Base-by-base conservation (phyloP, 2,329 filamentous ascomycete genomes). In the Cercospora zeina region DNA sequence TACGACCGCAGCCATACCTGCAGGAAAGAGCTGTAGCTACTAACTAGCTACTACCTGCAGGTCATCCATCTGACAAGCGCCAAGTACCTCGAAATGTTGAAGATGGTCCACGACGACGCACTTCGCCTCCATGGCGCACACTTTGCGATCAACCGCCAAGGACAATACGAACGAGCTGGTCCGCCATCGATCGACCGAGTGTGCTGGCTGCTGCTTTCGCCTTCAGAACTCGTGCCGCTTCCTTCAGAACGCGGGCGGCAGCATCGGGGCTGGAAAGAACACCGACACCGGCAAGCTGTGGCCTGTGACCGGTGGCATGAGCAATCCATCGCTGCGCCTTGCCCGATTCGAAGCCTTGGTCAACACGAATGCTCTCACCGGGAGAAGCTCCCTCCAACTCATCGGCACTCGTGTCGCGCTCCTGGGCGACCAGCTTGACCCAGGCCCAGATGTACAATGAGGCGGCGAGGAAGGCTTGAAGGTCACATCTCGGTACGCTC, bases 91-190 rank as follows among this genome's bases (percentile, higher is more conserved):
- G 31, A 57, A 45, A 33, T 30, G 39, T 33, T 57, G 36, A 47
- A 21, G 39, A 45, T 31, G 37, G 24, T 47, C 37, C 45, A 30
- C 27, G 39, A 57, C 39, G 24, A 47, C 37, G 27, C 27, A 47
- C 36, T 57, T 57, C 39, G 54, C 36, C 39, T 47, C 54, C 33
- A 16, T 42, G 36, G 21, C 33, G 36, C 11, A 24, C 37, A 39
- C 36, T 27, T 47, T 57, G 27, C 11, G 16, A 13, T 57, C 54
- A 57, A 8, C 54, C 39, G 54, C 54, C 36, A 45, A 57, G 54
- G 13, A 47, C 54, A 19, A 57, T 57, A 27, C 54, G 54, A 57
- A 57, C 54, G 39, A 57, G 54, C 54, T 57, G 54, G 39, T 57
- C 54, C 30, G 49, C 58, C 58, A 60, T 54, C 10, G 36, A 54